Percentiles rank a stretch among this genome's conserved stretches.
Evolutionary conservation across 768 basidiomycete species (phyloP).

Genomic region (Tylopilus subfusipes): DNA sequence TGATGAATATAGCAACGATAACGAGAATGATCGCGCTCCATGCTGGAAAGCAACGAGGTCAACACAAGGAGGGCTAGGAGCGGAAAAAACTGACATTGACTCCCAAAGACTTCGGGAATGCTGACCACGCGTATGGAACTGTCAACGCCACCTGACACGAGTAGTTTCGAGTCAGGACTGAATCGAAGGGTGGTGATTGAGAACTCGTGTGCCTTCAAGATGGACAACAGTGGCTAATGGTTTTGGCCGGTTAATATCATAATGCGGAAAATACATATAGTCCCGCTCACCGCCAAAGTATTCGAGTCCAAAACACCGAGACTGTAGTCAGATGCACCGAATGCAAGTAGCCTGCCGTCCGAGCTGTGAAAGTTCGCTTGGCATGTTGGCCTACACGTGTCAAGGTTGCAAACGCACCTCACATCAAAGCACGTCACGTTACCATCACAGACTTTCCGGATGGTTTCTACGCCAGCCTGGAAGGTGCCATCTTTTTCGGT

Average conservation of each 20-base stretch:
- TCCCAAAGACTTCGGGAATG: slow-evolving; percentile 57
- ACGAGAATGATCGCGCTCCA: slow-evolving; percentile 40
- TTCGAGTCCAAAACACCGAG: slow-evolving; percentile 80
- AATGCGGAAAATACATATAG: not conserved
- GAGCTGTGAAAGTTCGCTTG: slow-evolving; percentile 42
- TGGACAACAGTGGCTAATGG: slow-evolving; percentile 76
- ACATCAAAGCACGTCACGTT: slow-evolving; percentile 86
- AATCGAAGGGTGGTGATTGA: slow-evolving; percentile 88
- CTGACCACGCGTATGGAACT: slow-evolving; percentile 76
- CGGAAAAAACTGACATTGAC: slow-evolving; percentile 47
- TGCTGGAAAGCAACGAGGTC: slow-evolving; percentile 32
- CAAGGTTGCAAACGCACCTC: slow-evolving; percentile 49
- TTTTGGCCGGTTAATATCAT: slow-evolving; percentile 1
- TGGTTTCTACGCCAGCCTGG: slow-evolving; percentile 46
- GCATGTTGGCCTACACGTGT: slow-evolving; percentile 1
- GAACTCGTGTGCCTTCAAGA: slow-evolving; percentile 93
- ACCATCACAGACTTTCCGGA: slow-evolving; percentile 71
- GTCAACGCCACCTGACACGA: slow-evolving; percentile 90
- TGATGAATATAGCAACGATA: slow-evolving; percentile 40
- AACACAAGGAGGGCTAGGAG: slow-evolving; percentile 22
- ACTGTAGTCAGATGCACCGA: slow-evolving; percentile 82
- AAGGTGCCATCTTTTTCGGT: slow-evolving; percentile 63
- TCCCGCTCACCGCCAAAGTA: slow-evolving; percentile 63
- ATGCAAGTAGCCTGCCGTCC: slow-evolving; percentile 80
- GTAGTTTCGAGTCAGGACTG: slow-evolving; percentile 73